phyloP scores from a whole-genome alignment of 2,329 filamentous ascomycete species.

The Huntiella decipiens region DNA sequence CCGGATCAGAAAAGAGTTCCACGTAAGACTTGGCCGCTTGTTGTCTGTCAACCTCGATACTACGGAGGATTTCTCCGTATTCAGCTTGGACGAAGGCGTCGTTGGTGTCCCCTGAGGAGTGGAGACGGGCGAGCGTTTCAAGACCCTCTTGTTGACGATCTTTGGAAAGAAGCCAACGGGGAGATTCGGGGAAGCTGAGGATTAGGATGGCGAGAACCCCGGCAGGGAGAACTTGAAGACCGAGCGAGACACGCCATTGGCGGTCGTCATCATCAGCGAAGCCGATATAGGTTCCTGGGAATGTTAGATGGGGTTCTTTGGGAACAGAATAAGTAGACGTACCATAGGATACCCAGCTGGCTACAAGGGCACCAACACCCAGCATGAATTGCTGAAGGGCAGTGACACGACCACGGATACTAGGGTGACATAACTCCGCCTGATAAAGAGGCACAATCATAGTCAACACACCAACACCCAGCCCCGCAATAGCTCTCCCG shows the following conservation, averaged over 20 bases:
- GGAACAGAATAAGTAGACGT: constrained; percentile 15
- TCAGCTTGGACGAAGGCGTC: constrained; percentile 56
- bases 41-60: constrained; percentile 46
- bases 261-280: constrained; percentile 16
- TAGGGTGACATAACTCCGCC: constrained; percentile 60
- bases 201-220: constrained; percentile 46
- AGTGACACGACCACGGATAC: constrained; percentile 57
- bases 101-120: constrained; percentile 45
- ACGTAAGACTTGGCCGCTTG: constrained; percentile 49
- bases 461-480: constrained; percentile 29
- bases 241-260: constrained; percentile 28
- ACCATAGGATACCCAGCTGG: constrained; percentile 56
- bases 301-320: not conserved
- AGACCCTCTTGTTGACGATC: constrained; percentile 46
- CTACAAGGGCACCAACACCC: constrained; percentile 53
- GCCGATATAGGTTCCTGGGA: constrained; percentile 17
- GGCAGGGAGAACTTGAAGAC: constrained; percentile 54
- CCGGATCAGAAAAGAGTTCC: constrained; percentile 43
- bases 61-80: constrained; percentile 49
- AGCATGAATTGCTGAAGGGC: constrained; percentile 69
- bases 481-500: constrained; percentile 49
- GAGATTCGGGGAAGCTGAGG: constrained; percentile 48
- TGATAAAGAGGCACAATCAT: constrained; percentile 45
- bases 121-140: constrained; percentile 46
- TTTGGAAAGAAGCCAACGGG: constrained; percentile 59